Conservation (phyloP, 1,284 basidiomycete species). For the Ustanciosporium gigantosporum region DNA sequence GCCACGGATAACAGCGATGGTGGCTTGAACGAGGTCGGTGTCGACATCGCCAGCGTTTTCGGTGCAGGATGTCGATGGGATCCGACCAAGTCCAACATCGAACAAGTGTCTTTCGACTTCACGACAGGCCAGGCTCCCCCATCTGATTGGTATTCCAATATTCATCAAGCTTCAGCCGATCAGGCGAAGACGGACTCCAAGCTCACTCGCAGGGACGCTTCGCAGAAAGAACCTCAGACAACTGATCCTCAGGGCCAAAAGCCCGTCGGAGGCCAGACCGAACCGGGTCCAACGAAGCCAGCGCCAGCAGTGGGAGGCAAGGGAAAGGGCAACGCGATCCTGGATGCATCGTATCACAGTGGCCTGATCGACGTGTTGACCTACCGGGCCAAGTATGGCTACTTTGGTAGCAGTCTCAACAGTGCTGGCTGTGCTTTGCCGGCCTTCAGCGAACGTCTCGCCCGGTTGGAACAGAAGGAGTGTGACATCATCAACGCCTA, state of each 20-base stretch:
- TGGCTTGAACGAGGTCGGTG: not conserved
- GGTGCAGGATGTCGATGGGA: constrained; percentile 39
- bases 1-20: not conserved
- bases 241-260: not conserved
- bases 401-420: constrained; percentile 25
- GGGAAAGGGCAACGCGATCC: not conserved
- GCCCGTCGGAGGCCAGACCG: too few species aligned
- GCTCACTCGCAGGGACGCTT: constrained; percentile 1
- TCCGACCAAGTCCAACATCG: constrained; percentile 24
- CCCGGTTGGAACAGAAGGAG: constrained; percentile 10
- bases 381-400: constrained; percentile 19
- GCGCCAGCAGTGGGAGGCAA: not conserved
- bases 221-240: too few species aligned
- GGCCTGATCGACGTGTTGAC: constrained; percentile 30
- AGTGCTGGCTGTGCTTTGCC: constrained; percentile 21
- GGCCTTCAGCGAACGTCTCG: constrained; percentile 14
- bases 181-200: not conserved
- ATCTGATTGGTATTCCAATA: constrained; percentile 18
- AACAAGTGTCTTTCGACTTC: constrained; percentile 20
- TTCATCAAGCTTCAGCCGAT: constrained; percentile 1
- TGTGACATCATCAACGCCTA: constrained; percentile 26
- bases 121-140: constrained; percentile 28
- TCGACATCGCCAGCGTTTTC: constrained; percentile 7
- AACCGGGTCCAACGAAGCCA: not conserved
- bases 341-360: constrained; percentile 24